Conservation (phyloP, 2,329 filamentous ascomycete genomes). For the Stagonosporopsis rhizophila region DNA sequence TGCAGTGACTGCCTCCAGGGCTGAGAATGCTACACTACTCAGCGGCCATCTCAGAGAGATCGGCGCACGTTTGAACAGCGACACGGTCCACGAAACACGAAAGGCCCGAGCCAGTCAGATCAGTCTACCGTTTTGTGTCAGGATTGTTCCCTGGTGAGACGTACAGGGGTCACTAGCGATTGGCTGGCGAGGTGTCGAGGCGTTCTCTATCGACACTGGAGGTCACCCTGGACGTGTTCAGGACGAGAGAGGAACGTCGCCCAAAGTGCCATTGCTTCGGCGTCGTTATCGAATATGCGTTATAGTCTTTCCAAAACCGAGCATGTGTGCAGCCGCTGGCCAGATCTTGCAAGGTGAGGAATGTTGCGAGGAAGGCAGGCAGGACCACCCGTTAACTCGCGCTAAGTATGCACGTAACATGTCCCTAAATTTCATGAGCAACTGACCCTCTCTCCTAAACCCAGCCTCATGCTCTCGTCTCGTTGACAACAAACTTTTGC, state of each 20-base stretch:
- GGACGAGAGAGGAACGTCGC: slow-evolving; percentile 4
- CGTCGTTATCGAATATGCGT: slow-evolving; percentile 1
- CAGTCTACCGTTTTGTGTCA: slow-evolving; percentile 21
- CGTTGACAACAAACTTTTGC: slow-evolving; percentile 27
- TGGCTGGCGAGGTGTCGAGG: slow-evolving; percentile 17
- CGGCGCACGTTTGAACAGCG: slow-evolving; percentile 2
- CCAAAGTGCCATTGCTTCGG: slow-evolving; percentile 6
- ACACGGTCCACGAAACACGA: slow-evolving; percentile 12
- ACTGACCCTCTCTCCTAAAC: slow-evolving; percentile 28
- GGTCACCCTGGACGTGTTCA: slow-evolving; percentile 6
- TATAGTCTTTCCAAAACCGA: slow-evolving; percentile 10
- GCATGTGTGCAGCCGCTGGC: slow-evolving; percentile 11
- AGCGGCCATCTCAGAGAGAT: not conserved
- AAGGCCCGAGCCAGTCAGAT: slow-evolving; percentile 19
- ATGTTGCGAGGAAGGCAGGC: slow-evolving; percentile 15
- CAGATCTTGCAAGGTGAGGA: slow-evolving; percentile 10
- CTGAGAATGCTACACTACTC: slow-evolving; percentile 4
- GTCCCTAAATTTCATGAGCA: slow-evolving; percentile 23
- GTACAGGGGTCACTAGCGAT: slow-evolving; percentile 20
- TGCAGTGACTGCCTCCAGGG: slow-evolving; percentile 1
- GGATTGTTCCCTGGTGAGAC: slow-evolving; percentile 22
- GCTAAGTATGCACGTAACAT: slow-evolving; percentile 21
- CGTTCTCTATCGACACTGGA: slow-evolving; percentile 17
- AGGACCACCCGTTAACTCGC: slow-evolving; percentile 17
- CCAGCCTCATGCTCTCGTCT: slow-evolving; percentile 34